These are phyloP conservation scores for Mollisiaceae sp. DNA, from an alignment of 2,329 filamentous ascomycete genomes.

Conservation along the genomic window DNA sequence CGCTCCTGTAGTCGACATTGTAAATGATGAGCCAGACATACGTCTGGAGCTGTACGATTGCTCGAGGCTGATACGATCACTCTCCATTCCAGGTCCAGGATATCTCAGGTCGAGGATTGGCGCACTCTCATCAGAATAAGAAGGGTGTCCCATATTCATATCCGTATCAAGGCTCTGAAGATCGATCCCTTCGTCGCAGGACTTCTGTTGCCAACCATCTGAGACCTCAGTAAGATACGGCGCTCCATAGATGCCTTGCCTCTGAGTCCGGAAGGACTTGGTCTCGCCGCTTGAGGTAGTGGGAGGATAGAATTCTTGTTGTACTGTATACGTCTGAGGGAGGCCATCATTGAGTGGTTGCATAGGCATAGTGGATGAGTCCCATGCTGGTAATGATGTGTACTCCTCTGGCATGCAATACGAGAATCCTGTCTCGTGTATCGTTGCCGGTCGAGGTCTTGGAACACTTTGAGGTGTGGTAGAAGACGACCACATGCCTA, in stretches of 20 bases:
- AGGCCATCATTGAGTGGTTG: slow-evolving; percentile 50
- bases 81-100: slow-evolving; percentile 53
- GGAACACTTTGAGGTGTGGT: slow-evolving; percentile 49
- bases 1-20: slow-evolving; percentile 69
- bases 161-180: slow-evolving; percentile 61
- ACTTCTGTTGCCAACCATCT: slow-evolving; percentile 59
- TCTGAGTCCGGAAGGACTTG: slow-evolving; percentile 45
- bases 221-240: slow-evolving; percentile 35
- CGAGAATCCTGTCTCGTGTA: slow-evolving; percentile 63
- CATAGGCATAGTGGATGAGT: slow-evolving; percentile 58
- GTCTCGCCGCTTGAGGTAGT: slow-evolving; percentile 54
- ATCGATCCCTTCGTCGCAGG: slow-evolving; percentile 61
- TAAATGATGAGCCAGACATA: slow-evolving; percentile 76
- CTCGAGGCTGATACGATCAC: slow-evolving; percentile 56
- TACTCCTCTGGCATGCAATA: slow-evolving; percentile 62
- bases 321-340: slow-evolving; percentile 60
- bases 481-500: slow-evolving; percentile 61
- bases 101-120: slow-evolving; percentile 66
- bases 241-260: slow-evolving; percentile 24
- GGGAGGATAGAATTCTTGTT: slow-evolving; percentile 62
- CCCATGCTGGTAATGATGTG: slow-evolving; percentile 60
- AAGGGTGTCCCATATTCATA: slow-evolving; percentile 65
- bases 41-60: slow-evolving; percentile 61
- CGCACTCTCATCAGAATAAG: slow-evolving; percentile 66
- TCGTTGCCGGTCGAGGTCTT: slow-evolving; percentile 61